phyloP scores from a whole-genome alignment of 106 monocot species.

The Dendrobium huoshanense region DNA sequence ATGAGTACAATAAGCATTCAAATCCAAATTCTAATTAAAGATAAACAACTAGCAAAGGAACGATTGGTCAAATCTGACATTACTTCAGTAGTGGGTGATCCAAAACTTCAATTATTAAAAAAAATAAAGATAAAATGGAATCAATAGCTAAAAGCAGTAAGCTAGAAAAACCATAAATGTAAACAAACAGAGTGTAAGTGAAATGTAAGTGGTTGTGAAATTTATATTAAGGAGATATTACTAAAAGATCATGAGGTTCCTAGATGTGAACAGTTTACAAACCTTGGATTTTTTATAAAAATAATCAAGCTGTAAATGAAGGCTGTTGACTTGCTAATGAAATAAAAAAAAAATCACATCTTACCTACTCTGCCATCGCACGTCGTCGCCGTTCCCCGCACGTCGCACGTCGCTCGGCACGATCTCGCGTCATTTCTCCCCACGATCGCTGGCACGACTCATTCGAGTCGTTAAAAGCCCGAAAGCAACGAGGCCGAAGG shows the following conservation, averaged over 20 bases:
- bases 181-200: background rate
- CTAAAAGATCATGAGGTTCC: background rate
- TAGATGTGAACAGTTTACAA: background rate
- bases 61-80: background rate
- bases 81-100: background rate
- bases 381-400: too few relatives aligned
- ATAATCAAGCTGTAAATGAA: background rate
- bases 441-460: too few relatives aligned
- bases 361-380: too few relatives aligned
- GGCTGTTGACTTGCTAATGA: too few relatives aligned
- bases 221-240: background rate
- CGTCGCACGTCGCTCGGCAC: too few relatives aligned
- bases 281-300: background rate
- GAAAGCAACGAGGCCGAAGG: too few relatives aligned
- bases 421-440: too few relatives aligned
- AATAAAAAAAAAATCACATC: too few relatives aligned
- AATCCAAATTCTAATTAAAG: background rate
- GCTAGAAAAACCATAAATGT: background rate
- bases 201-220: background rate
- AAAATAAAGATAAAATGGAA: background rate
- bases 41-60: background rate
- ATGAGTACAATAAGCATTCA: background rate
- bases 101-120: background rate
- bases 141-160: background rate
- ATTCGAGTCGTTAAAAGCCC: too few relatives aligned